Percentiles rank a stretch among this genome's conserved stretches.
These are phyloP conservation scores for Purpureocillium lavendulum DNA, from an alignment of 2,329 filamentous ascomycete species.

Conservation along the genomic window DNA sequence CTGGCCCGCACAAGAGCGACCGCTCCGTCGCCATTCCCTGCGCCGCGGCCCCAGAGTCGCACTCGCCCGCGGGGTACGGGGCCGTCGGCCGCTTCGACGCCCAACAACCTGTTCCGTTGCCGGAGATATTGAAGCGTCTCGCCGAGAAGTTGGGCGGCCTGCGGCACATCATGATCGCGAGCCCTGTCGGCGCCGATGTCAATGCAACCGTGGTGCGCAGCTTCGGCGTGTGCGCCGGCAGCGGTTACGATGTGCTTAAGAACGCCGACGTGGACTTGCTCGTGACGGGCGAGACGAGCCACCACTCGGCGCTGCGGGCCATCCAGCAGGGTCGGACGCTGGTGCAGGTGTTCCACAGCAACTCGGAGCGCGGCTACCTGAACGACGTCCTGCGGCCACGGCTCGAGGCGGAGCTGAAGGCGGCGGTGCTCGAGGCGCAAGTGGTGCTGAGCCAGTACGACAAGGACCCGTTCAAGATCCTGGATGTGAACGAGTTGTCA, in stretches of 20 bases:
- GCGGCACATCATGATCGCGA: constrained; percentile 39
- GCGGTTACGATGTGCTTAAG: constrained; percentile 69
- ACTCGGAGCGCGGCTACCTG: constrained; percentile 82
- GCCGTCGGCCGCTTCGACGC: constrained; percentile 33
- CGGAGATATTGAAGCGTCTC: constrained; percentile 41
- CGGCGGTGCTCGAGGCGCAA: constrained; percentile 40
- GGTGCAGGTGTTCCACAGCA: constrained; percentile 83
- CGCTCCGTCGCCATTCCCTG: constrained; percentile 39
- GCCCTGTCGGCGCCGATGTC: constrained; percentile 38
- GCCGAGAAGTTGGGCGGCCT: constrained; percentile 62
- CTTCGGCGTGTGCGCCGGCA: constrained; percentile 85
- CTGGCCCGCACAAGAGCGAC: constrained; percentile 35
- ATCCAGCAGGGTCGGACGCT: constrained; percentile 78
- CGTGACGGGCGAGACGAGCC: constrained; percentile 87
- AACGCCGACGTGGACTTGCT: constrained; percentile 66
- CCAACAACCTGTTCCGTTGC: constrained; percentile 23
- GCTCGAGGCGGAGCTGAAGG: constrained; percentile 50
- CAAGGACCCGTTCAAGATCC: constrained; percentile 79
- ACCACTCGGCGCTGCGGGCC: constrained; percentile 83
- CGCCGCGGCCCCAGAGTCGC: constrained; percentile 29
- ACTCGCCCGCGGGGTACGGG: constrained; percentile 45
- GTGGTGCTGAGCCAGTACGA: constrained; percentile 74
- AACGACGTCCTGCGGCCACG: constrained; percentile 59
- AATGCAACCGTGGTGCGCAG: constrained; percentile 43
- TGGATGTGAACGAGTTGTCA: constrained; percentile 38